phyloP scores from a whole-genome alignment of 768 basidiomycete genomes.

The Tulasnella sp. region DNA sequence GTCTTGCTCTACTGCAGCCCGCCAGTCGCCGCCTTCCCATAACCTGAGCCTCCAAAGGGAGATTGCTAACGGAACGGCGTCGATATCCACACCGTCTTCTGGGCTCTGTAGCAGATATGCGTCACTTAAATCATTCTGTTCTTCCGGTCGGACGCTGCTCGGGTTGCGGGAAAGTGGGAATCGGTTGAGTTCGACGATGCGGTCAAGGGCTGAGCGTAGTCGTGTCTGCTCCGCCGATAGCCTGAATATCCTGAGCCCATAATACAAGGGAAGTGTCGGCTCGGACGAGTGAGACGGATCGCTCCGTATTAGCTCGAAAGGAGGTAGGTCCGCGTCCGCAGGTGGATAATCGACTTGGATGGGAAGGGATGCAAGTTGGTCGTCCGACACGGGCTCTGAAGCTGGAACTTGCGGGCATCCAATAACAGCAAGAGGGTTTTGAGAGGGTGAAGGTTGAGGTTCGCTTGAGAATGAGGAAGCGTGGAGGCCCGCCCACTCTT shows the following conservation, averaged over 20 bases:
- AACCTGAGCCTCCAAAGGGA: constrained; percentile 72
- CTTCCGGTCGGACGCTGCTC: background rate
- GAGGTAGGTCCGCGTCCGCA: background rate
- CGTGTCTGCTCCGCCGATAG: constrained; percentile 47
- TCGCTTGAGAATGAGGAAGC: constrained; percentile 25
- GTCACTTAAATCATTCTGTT: constrained; percentile 44
- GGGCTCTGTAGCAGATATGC: constrained; percentile 56
- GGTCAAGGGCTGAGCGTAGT: constrained; percentile 38
- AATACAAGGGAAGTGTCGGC: constrained; percentile 47
- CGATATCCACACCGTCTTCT: constrained; percentile 39
- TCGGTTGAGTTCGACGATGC: constrained; percentile 40
- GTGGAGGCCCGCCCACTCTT: constrained; percentile 44
- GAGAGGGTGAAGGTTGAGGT: constrained; percentile 30
- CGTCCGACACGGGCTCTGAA: constrained; percentile 6
- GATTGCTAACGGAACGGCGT: constrained; percentile 51
- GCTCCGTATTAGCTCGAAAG: background rate
- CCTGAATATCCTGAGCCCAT: constrained; percentile 55
- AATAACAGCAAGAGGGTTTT: constrained; percentile 52
- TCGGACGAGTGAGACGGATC: background rate
- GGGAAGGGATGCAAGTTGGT: background rate
- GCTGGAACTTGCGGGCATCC: constrained; percentile 15
- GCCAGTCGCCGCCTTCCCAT: constrained; percentile 45
- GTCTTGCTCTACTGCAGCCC: background rate
- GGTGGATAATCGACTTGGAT: background rate
- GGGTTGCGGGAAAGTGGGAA: constrained; percentile 15